A percentile compares a stretch with the other conserved stretches of the same genome.
Evolutionary conservation across 306 rosid species (phyloP).

Genomic region (Coriaria nepalensis): DNA sequence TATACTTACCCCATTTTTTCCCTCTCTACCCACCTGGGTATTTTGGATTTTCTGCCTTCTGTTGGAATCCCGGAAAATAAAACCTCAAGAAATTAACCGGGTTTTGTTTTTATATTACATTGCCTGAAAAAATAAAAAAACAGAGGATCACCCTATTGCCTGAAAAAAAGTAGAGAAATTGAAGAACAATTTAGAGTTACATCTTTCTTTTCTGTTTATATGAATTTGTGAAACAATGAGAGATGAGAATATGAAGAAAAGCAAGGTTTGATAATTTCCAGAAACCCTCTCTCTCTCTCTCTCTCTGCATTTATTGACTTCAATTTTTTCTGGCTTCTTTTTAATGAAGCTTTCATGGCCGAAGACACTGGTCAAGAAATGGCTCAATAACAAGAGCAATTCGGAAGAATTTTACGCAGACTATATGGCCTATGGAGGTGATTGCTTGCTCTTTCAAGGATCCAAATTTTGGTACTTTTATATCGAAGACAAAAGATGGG

Average conservation of each 20-base stretch:
- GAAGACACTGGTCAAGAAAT: slow-evolving; percentile 13
- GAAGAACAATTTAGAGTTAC: neutral
- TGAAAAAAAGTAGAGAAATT: neutral
- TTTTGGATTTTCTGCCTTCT: neutral
- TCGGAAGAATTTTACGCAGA: slow-evolving; percentile 14
- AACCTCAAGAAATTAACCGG: neutral
- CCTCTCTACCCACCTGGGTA: neutral
- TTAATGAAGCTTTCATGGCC: slow-evolving; percentile 12
- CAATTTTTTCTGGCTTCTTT: neutral
- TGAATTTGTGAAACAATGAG: slow-evolving; percentile 11
- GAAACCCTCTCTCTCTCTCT: slow-evolving; percentile 3
- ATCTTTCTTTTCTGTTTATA: neutral
- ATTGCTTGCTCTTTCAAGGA: neutral
- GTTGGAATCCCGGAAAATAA: slow-evolving; percentile 4
- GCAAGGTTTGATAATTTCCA: slow-evolving; percentile 8
- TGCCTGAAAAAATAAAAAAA: neutral
- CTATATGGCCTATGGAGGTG: slow-evolving; percentile 2
- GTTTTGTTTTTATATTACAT: neutral
- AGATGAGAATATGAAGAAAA: slow-evolving; percentile 9
- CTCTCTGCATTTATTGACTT: slow-evolving; percentile 3
- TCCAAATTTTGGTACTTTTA: neutral
- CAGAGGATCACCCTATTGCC: slow-evolving; percentile 8
- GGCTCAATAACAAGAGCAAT: slow-evolving; percentile 14
- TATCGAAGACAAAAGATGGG: no score
- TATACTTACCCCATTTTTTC: neutral